Evolutionary conservation across 495 filamentous ascomycete genomes (phyloP), one percentile per base, ranked within the genome.

Genomic region (Penicillium soppii): DNA sequence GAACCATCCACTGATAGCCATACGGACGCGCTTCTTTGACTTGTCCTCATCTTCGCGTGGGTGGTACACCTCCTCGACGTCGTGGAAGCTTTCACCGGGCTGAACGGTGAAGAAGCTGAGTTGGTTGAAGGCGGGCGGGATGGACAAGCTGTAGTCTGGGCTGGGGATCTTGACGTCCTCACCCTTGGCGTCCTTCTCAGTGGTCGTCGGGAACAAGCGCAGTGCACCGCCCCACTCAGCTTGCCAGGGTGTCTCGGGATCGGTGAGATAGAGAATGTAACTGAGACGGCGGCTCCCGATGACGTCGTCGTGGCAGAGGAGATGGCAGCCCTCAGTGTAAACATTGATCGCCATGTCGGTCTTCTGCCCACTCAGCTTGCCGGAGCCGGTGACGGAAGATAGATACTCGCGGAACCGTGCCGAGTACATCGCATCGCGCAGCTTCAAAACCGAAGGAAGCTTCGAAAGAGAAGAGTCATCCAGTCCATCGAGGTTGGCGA

Each of bases 331-430:
- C 41, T 95, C 94, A 1, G 89, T 96, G 67, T 99, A 99, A 33
- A 97, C 83, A 69, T 97, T 99, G 75, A 99, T 95, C 33, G 94
- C 94, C 95, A 97, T 97, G 71, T 99, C 94, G 23, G 94, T 97
- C 78, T 97, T 99, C 69, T 80, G 82, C 2, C 95, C 94, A 61
- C 90, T 95, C 61, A 99, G 72, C 43, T 87, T 82, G 7, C 92
- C 91, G 29, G 90, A 89, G 50, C 85, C 85, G 10, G 92, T 94
- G 56, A 97, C 84, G 26, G 79, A 76, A 20, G 90, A 88, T 47
- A 97, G 78, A 68, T 92, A 97, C 69, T 88, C 80, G 57, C 94
- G 87, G 76, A 97, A 99, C 16, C 82, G 76, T 26, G 87, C 75
- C 20, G 91, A 95, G 77, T 99, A 99, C 63, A 99, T 75, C 7